These are phyloP conservation scores for Boeremia lycopersici DNA, from an alignment of 2,329 filamentous ascomycete species.

Conservation along the genomic window DNA sequence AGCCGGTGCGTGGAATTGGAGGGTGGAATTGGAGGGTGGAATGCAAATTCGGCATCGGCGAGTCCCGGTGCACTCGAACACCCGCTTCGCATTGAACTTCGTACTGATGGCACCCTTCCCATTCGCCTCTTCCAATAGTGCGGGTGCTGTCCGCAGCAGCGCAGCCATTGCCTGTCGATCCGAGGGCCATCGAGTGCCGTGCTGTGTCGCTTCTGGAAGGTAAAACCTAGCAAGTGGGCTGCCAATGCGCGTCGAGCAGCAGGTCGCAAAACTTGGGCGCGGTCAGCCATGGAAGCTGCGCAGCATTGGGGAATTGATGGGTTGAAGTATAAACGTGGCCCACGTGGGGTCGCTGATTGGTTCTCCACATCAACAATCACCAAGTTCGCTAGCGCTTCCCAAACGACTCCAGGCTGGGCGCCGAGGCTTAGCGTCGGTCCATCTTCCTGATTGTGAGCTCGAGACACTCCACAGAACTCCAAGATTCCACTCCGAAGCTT, in stretches of 20 bases:
- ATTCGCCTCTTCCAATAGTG: slow-evolving; percentile 11
- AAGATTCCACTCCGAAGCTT: slow-evolving; percentile 21
- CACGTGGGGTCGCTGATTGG: slow-evolving; percentile 18
- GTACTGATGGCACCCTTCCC: neutral
- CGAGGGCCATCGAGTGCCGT: slow-evolving; percentile 2
- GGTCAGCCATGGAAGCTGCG: slow-evolving; percentile 3
- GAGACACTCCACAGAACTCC: slow-evolving; percentile 6
- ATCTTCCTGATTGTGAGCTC: slow-evolving; percentile 13
- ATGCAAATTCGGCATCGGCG: slow-evolving; percentile 10
- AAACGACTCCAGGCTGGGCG: slow-evolving; percentile 15
- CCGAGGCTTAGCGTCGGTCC: slow-evolving; percentile 10
- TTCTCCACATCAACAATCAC: slow-evolving; percentile 3
- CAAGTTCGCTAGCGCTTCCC: slow-evolving; percentile 12
- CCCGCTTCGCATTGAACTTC: neutral
- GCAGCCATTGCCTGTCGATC: slow-evolving; percentile 1
- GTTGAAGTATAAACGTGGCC: slow-evolving; percentile 8
- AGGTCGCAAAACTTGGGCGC: slow-evolving; percentile 9
- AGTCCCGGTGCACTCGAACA: slow-evolving; percentile 1
- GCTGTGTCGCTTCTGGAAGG: slow-evolving; percentile 9
- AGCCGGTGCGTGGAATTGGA: neutral
- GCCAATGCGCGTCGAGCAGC: slow-evolving; percentile 14
- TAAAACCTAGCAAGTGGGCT: slow-evolving; percentile 4
- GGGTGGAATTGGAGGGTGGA: neutral
- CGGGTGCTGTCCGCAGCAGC: neutral
- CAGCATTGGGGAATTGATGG: neutral